Evolutionary conservation across 139 green algal genomes (phyloP).

Genomic region (Haematococcus lacustris): DNA sequence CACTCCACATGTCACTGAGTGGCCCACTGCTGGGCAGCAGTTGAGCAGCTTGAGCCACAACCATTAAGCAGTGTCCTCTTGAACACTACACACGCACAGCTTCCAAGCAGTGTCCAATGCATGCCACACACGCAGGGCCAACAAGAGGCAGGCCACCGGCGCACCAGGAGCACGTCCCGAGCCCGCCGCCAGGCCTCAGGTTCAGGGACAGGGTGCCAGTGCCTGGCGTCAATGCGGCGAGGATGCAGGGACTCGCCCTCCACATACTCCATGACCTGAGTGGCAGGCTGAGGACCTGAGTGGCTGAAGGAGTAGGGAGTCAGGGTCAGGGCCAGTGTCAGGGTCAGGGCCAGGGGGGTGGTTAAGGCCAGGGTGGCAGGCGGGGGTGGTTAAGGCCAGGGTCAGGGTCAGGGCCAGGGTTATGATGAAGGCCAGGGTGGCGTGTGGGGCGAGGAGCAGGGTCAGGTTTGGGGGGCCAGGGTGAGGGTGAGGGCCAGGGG

Average conservation of each 20-base stretch:
- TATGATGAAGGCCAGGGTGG: no score
- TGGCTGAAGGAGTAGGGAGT: no score
- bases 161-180: slow-evolving; percentile 24
- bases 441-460: no score
- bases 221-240: neutral
- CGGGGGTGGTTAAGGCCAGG: no score
- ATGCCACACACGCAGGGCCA: neutral
- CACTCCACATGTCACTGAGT: neutral
- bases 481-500: no score
- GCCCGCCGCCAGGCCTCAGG: slow-evolving; percentile 15
- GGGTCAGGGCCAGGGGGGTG: no score
- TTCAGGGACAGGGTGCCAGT: slow-evolving; percentile 23
- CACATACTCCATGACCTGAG: slow-evolving; percentile 19
- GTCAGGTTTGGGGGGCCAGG: no score
- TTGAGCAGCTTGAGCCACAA: neutral
- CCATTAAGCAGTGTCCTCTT: neutral
- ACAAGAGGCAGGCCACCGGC: neutral
- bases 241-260: slow-evolving; percentile 2
- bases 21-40: neutral
- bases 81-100: neutral
- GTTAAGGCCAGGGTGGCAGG: no score
- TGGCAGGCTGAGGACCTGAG: slow-evolving; percentile 41
- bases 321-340: no score
- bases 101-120: neutral
- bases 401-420: no score